Evolutionary conservation across 371 early-diverging fungal species (phyloP).

Genomic region (Chytridium lagenaria): DNA sequence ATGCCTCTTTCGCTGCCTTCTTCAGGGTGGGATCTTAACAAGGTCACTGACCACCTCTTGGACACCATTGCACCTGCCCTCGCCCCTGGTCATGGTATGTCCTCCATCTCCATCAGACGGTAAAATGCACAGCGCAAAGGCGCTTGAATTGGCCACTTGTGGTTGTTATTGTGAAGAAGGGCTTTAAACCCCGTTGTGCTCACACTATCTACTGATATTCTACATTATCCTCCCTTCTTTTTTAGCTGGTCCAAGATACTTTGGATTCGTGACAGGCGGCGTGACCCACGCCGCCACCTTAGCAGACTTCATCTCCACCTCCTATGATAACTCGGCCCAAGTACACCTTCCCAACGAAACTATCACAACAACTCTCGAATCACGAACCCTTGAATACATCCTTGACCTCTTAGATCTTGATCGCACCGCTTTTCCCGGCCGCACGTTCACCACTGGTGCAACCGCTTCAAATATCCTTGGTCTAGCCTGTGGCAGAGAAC

Average conservation of each 20-base stretch:
- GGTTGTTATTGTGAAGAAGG: too few species aligned
- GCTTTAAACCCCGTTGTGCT: neutral
- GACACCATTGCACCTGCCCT: neutral
- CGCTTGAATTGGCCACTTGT: too few species aligned
- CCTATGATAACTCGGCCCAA: slow-evolving; percentile 43
- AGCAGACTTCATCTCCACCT: slow-evolving; percentile 37
- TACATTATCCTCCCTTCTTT: too few species aligned
- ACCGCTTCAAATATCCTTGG: slow-evolving; percentile 44
- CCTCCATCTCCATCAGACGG: neutral
- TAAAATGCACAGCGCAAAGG: neutral
- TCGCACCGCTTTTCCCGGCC: slow-evolving; percentile 21
- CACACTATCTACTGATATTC: too few species aligned
- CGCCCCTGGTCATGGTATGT: slow-evolving; percentile 1
- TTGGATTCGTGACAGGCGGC: slow-evolving; percentile 47
- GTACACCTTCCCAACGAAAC: slow-evolving; percentile 34
- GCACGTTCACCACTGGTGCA: slow-evolving; percentile 44
- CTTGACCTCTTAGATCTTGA: slow-evolving; percentile 35
- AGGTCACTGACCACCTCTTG: slow-evolving; percentile 2
- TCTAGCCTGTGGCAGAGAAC: slow-evolving; percentile 31
- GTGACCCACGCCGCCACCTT: slow-evolving; percentile 35
- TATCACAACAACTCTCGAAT: slow-evolving; percentile 29
- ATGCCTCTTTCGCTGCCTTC: slow-evolving; percentile 6
- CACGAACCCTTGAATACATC: slow-evolving; percentile 20
- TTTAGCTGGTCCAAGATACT: slow-evolving; percentile 37
- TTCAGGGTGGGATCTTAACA: neutral